Evolutionary conservation across 2,329 filamentous ascomycete genomes (phyloP), one percentile per base, ranked within the genome.

Genomic region (Penicillium italicum): DNA sequence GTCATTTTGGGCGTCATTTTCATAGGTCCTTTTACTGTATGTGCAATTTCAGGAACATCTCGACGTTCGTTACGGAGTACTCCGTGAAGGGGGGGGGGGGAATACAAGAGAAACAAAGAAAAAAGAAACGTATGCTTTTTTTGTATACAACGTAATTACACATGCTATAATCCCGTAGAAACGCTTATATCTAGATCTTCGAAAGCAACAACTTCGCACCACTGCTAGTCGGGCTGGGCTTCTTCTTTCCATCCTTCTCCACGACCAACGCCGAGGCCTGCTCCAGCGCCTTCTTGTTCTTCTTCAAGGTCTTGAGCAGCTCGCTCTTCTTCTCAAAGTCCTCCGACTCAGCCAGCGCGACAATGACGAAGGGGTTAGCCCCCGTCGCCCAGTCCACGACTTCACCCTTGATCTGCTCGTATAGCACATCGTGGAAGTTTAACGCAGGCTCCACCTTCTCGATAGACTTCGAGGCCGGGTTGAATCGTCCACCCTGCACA

Each of bases 401-500:
- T 62, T 90, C 79, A 0, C 86, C 83, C 70, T 89, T 84, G 72
- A 97, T 92, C 58, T 88, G 78, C 6, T 87, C 85, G 71, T 93
- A 97, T n/a, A 99, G 80, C 46, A 88, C 78, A 61, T 88, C 82
- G 57, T 90, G 85, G 71, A 99, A 99, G 47, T 86, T 82, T 53
- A 97, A 80, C 8, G 89, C 82, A 16, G 91, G 91, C 46, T 91
- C 85, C 2, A 88, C 81, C 22, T 85, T 83, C 66, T 88, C 82
- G 42, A 94, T 75, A 53, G 81, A 85, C 74, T 91, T 91, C 2
- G 84, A 81, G 41, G 81, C 81, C 58, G 85, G 84, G 74, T 97
- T 91, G 70, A 89, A 99, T 55, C 85, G 86, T 26, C 95, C 94
- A 40, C 94, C 94, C 52, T 91, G 87, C 24, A 97, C 91, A 8